Conservation (phyloP, 2,329 filamentous ascomycete genomes). For the Claviceps humidiphila region DNA sequence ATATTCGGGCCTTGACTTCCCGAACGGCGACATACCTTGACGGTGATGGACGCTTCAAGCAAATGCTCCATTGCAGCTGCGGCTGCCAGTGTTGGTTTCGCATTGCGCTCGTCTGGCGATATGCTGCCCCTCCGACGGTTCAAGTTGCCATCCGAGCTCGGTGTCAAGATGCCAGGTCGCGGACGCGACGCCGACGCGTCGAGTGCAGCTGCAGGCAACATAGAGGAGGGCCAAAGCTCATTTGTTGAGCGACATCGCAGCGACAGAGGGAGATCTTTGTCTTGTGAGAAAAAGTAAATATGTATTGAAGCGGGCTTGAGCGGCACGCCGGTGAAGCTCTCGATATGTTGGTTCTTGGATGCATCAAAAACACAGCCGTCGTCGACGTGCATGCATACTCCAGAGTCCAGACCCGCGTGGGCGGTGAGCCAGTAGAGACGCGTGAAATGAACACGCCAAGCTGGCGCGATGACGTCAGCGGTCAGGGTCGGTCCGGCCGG, state of each 20-base stretch:
- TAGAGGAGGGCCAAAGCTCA: slow-evolving; percentile 10
- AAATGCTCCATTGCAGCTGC: slow-evolving; percentile 35
- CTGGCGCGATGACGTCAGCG: too few relatives aligned
- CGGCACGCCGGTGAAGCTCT: neutral
- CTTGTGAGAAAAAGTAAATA: neutral
- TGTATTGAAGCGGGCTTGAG: neutral
- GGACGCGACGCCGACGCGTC: slow-evolving; percentile 38
- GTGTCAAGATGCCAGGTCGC: slow-evolving; percentile 27
- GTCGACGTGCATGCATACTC: neutral
- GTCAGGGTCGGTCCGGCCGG: too few relatives aligned
- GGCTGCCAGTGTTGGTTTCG: slow-evolving; percentile 19
- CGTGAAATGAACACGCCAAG: neutral
- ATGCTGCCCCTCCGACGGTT: slow-evolving; percentile 20
- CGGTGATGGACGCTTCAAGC: slow-evolving; percentile 35
- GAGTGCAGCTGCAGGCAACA: slow-evolving; percentile 21
- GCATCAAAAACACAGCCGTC: neutral
- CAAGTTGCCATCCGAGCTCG: slow-evolving; percentile 25
- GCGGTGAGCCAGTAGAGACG: neutral
- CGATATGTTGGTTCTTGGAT: neutral
- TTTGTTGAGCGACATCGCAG: slow-evolving; percentile 3
- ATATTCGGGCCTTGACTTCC: too few relatives aligned
- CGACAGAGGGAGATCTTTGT: neutral
- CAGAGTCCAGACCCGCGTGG: too few relatives aligned
- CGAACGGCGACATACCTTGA: slow-evolving; percentile 28
- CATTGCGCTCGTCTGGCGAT: slow-evolving; percentile 19